Percentiles rank a stretch among this genome's conserved stretches.
Conservation (phyloP, 2,329 filamentous ascomycete species). For the Sporothrix mexicana region DNA sequence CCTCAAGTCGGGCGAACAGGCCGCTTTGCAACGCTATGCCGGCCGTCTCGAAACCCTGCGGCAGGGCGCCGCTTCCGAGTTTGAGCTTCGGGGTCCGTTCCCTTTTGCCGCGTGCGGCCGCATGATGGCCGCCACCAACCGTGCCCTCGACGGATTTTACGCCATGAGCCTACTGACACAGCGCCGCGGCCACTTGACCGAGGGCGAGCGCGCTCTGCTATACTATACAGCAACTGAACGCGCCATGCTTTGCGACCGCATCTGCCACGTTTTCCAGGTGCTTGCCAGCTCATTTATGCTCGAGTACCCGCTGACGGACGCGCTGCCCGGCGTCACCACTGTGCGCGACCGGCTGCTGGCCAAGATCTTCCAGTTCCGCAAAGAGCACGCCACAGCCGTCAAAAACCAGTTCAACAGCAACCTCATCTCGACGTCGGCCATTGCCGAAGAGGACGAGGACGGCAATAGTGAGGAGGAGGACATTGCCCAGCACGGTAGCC, state of each 20-base stretch:
- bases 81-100: slow-evolving; percentile 87
- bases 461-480: background rate
- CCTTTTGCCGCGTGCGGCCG: slow-evolving; percentile 73
- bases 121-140: slow-evolving; percentile 79
- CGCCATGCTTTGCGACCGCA: slow-evolving; percentile 79
- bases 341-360: slow-evolving; percentile 82
- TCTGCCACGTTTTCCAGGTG: slow-evolving; percentile 86
- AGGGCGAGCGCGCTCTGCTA: slow-evolving; percentile 81
- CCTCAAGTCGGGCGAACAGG: slow-evolving; percentile 86
- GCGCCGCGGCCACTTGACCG: slow-evolving; percentile 75
- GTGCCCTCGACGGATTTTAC: slow-evolving; percentile 91
- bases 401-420: slow-evolving; percentile 5
- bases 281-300: slow-evolving; percentile 92
- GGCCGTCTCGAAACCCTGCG: slow-evolving; percentile 76
- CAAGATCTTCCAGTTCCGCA: slow-evolving; percentile 85
- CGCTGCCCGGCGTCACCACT: slow-evolving; percentile 80
- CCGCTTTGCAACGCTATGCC: slow-evolving; percentile 81
- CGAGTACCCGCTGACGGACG: slow-evolving; percentile 90
- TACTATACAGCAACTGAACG: slow-evolving; percentile 80
- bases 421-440: background rate
- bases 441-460: background rate
- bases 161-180: slow-evolving; percentile 93
- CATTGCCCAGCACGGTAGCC: slow-evolving; percentile 3
- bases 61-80: slow-evolving; percentile 77
- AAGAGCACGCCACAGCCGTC: slow-evolving; percentile 58